A percentile compares a stretch with the other conserved stretches of the same genome.
Conservation (phyloP, 257 asterid species). For the Perilla frutescens region DNA sequence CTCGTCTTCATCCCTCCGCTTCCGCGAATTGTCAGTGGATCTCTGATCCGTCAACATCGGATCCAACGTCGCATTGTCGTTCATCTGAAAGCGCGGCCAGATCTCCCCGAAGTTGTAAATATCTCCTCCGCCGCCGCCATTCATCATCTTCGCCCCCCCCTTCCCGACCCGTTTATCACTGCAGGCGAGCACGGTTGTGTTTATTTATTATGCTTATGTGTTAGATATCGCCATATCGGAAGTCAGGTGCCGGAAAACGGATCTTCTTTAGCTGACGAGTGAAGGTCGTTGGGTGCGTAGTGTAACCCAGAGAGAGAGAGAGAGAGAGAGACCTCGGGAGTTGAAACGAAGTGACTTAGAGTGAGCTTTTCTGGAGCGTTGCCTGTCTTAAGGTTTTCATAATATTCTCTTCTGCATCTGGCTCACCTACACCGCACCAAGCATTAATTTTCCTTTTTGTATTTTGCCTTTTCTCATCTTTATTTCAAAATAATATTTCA, state of each 20-base stretch:
- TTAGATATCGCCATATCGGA: not conserved
- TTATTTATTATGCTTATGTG: too few relatives aligned
- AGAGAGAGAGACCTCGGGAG: constrained; percentile 40
- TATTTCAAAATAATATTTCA: not conserved
- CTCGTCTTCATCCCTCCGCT: constrained; percentile 51
- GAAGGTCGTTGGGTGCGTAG: constrained; percentile 47
- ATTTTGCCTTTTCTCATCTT: not conserved
- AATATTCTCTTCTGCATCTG: constrained; percentile 32
- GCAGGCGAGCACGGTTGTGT: constrained; percentile 29
- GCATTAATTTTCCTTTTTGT: too few relatives aligned
- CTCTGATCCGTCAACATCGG: constrained; percentile 55
- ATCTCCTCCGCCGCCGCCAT: constrained; percentile 44
- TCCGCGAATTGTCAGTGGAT: constrained; percentile 50
- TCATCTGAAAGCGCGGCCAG: constrained; percentile 63
- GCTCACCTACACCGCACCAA: constrained; percentile 39
- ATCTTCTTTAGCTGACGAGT: constrained; percentile 31
- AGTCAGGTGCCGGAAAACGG: not conserved
- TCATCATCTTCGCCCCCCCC: constrained; percentile 55
- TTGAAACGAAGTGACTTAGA: constrained; percentile 46
- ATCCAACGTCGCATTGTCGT: constrained; percentile 53
- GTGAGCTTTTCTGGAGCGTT: constrained; percentile 56
- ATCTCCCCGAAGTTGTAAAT: constrained; percentile 55
- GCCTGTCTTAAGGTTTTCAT: constrained; percentile 39
- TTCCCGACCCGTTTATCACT: constrained; percentile 38
- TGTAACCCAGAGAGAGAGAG: constrained; percentile 49